Evolutionary conservation across 768 basidiomycete genomes (phyloP), one percentile per base, ranked within the genome.

Genomic region (Nevesoporus exiguus): DNA sequence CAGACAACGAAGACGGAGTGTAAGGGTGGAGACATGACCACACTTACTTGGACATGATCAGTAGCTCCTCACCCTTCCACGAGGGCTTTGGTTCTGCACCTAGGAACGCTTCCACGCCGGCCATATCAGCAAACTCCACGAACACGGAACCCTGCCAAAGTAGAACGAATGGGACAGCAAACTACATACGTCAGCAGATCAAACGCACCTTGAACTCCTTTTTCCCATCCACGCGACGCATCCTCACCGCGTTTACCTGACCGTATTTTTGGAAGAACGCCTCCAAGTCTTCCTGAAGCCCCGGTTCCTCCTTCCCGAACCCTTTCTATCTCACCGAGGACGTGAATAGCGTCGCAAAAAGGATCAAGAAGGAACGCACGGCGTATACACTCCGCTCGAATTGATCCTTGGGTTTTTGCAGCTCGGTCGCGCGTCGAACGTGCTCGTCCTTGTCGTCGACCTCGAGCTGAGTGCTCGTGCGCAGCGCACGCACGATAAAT

Each of bases 361-460:
- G 9, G 44, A 54, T 25, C 0, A 34, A 61, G 15, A 44, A 19
- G 43, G 31, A 80, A 82, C 91, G 64, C 67, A 95, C 92, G 27
- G 89, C 93, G 70, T 98, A 98, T 21, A 93, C 78, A 61, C 89
- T 93, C 54, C 95, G 74, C 62, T 90, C 85, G 59, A 91, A 89
- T 59, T 85, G 85, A 42, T 81, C 86, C 64, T 85, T 86, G 13
- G 88, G 90, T 62, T 85, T 82, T 66, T 88, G 80, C 11, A 92
- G 77, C 62, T 90, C 85, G n/a, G 83, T 85, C 44, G 70, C 77
- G 41, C 95, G 77, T 48, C 92, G 80, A 3, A 96, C 82, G 48
- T 89, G 88, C 59, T 80, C 80, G 29, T 83, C 84, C 7, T 79
- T 77, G 49, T 82, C 85, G 63, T 90, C 86, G 7, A 96, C 79